Evolutionary conservation across 2,329 filamentous ascomycete species (phyloP).

Genomic region (Hysterium pulicare): DNA sequence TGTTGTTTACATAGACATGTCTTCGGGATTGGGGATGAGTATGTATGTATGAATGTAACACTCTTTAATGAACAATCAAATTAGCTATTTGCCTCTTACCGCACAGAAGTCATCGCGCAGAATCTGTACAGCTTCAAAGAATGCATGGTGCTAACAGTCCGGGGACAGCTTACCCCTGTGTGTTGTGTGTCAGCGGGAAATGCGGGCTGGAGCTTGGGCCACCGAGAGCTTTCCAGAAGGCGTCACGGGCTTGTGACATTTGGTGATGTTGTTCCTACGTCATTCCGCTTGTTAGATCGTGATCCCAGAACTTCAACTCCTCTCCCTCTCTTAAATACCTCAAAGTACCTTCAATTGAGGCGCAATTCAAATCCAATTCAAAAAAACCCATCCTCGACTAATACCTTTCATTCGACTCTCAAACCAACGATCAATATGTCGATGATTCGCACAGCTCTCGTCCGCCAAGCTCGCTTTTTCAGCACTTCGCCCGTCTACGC

Average conservation of each 20-base stretch:
- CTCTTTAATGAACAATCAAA: no score
- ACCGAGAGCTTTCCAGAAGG: slow-evolving; percentile 1
- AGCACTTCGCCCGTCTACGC: slow-evolving; percentile 50
- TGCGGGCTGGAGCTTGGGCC: slow-evolving; percentile 15
- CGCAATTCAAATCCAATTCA: not conserved
- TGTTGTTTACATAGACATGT: no score
- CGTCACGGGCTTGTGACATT: no score
- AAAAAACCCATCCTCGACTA: no score
- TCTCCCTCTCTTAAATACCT: not conserved
- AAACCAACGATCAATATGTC: not conserved
- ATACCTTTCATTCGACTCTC: not conserved
- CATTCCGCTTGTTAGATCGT: not conserved
- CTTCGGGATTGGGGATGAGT: no score
- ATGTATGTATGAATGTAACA: no score
- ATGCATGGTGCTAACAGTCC: no score
- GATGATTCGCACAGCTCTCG: slow-evolving; percentile 47
- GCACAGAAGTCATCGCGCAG: no score
- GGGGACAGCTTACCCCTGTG: no score
- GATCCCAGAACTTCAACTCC: not conserved
- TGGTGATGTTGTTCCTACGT: not conserved
- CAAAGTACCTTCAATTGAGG: not conserved
- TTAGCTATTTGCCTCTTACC: no score
- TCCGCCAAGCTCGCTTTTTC: slow-evolving; percentile 50
- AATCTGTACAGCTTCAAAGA: no score
- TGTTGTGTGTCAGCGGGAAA: no score